phyloP scores from a whole-genome alignment of 768 basidiomycete species.

The Suillus subalutaceus region DNA sequence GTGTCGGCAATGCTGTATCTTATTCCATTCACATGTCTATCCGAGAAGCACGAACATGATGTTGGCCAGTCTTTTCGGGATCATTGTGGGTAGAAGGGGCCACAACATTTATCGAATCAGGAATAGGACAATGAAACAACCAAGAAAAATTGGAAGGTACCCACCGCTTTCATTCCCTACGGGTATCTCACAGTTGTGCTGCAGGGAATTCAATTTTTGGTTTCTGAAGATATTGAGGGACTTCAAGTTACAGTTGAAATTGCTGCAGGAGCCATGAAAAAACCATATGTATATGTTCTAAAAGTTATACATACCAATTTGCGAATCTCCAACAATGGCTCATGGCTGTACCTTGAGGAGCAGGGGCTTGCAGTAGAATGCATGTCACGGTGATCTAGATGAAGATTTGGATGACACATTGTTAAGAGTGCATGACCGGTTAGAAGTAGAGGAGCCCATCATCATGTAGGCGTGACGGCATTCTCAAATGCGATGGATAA shows the following conservation, averaged over 20 bases:
- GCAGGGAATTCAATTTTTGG: conserved; percentile 82
- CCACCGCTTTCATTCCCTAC: conserved; percentile 27
- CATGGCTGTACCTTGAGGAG: conserved; percentile 90
- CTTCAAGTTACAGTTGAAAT: conserved; percentile 89
- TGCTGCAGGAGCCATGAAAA: conserved; percentile 54
- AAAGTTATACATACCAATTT: conserved; percentile 78
- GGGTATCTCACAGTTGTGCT: conserved; percentile 58
- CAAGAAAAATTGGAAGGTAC: conserved; percentile 52
- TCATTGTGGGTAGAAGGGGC: conserved; percentile 56
- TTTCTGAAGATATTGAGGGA: conserved; percentile 98
- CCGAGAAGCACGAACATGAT: conserved; percentile 87
- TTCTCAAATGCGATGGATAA: not conserved
- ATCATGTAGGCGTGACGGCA: not conserved
- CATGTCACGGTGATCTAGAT: not conserved
- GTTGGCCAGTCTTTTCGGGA: conserved; percentile 82
- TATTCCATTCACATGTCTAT: conserved; percentile 87
- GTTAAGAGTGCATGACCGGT: not conserved
- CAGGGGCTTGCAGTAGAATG: not conserved
- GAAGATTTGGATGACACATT: not conserved
- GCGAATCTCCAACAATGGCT: conserved; percentile 95
- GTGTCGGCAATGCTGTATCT: conserved; percentile 95
- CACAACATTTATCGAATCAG: conserved; percentile 82
- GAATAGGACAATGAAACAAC: conserved; percentile 77
- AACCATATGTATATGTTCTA: not conserved
- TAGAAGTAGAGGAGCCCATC: not conserved